Conservation (phyloP, 495 filamentous ascomycete genomes). For the Aspergillus diversus region DNA sequence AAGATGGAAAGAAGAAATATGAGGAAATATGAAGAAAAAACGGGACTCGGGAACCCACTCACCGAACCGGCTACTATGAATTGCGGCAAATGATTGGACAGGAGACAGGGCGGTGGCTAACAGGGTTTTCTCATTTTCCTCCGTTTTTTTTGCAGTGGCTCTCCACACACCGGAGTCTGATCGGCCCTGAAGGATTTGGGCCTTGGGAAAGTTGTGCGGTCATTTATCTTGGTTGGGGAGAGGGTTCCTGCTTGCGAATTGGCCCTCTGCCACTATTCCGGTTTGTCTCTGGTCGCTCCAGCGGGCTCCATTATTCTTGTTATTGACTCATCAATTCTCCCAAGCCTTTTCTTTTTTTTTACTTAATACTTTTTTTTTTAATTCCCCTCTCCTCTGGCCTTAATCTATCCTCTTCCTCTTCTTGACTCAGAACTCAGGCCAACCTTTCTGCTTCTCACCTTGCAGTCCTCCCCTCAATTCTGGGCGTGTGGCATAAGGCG, state of each 20-base stretch:
- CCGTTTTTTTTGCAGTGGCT: neutral
- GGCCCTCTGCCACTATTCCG: conserved; percentile 23
- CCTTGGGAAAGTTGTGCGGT: conserved; percentile 15
- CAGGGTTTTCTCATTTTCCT: conserved; percentile 5
- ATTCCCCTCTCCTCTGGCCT: conserved; percentile 16
- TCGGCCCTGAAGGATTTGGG: conserved; percentile 26
- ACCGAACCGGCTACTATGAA: neutral
- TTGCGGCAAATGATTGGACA: neutral
- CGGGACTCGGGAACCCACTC: neutral
- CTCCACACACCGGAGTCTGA: conserved; percentile 40
- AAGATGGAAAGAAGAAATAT: neutral
- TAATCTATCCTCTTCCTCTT: conserved; percentile 18
- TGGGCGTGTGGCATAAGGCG: conserved; percentile 32
- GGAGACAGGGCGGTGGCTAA: conserved; percentile 11
- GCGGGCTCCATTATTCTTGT: conserved; percentile 8
- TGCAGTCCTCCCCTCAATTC: conserved; percentile 23
- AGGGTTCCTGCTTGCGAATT: neutral
- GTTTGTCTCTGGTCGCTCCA: conserved; percentile 20
- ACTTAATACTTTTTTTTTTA: conserved; percentile 18
- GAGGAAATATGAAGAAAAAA: no score
- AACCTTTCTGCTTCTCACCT: conserved; percentile 20
- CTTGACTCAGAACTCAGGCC: conserved; percentile 17
- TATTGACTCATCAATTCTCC: conserved; percentile 31
- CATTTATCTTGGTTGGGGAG: neutral
- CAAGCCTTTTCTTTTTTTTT: conserved; percentile 19